A percentile compares a stretch with the other conserved stretches of the same genome.
Conservation (phyloP, 2,329 filamentous ascomycete species). For the Penicillium sp. region DNA sequence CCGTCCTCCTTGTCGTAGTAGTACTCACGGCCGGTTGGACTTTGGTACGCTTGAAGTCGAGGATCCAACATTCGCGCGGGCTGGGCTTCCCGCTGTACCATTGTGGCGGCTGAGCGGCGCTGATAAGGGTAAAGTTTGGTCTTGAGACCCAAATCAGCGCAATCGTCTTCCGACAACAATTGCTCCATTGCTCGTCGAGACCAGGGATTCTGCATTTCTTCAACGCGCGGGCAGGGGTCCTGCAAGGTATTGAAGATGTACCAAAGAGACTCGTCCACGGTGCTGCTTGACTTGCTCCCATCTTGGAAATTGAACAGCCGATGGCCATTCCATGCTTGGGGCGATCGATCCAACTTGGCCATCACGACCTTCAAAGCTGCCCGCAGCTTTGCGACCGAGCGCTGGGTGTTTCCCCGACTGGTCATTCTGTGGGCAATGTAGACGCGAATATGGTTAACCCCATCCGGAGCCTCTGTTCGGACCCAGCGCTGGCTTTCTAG, state of each 20-base stretch:
- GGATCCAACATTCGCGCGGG: conserved; percentile 70
- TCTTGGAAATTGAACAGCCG: conserved; percentile 10
- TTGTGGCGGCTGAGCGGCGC: conserved; percentile 73
- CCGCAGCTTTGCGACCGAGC: conserved; percentile 35
- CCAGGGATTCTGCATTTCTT: conserved; percentile 33
- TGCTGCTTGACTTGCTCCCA: conserved; percentile 15
- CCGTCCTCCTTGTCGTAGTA: conserved; percentile 70
- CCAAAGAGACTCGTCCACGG: conserved; percentile 49
- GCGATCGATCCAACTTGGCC: conserved; percentile 42
- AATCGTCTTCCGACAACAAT: conserved; percentile 29
- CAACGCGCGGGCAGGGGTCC: conserved; percentile 39
- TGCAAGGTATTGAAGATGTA: conserved; percentile 54
- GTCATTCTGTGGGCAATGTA: conserved; percentile 46
- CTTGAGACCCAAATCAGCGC: conserved; percentile 40
- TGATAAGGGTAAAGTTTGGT: conserved; percentile 78
- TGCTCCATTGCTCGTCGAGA: conserved; percentile 40
- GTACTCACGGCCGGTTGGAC: conserved; percentile 64
- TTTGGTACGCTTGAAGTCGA: conserved; percentile 61
- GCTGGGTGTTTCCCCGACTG: conserved; percentile 35
- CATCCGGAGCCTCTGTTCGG: conserved; percentile 23
- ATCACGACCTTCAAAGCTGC: conserved; percentile 43
- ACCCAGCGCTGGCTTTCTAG: conserved; percentile 42
- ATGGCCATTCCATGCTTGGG: conserved; percentile 41
- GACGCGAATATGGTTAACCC: conserved; percentile 31
- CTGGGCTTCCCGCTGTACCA: conserved; percentile 77